Conservation (phyloP, 768 basidiomycete species). For the Tubosaeta brunneosetosa region DNA sequence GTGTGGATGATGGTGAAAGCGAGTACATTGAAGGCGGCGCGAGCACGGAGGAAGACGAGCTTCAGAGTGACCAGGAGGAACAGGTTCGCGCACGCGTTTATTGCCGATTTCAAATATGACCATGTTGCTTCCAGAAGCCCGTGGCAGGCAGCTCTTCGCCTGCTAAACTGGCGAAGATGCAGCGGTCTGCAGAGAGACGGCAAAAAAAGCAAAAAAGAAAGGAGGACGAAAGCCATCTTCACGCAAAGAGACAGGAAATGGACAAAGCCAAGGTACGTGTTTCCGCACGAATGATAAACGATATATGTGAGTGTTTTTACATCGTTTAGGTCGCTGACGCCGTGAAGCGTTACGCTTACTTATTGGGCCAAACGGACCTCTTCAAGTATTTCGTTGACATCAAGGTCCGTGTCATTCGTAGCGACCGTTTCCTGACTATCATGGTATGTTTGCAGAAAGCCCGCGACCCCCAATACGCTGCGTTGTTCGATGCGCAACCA, state of each 20-base stretch:
- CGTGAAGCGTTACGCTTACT: constrained; percentile 93
- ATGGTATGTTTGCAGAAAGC: constrained; percentile 50
- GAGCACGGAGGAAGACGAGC: constrained; percentile 57
- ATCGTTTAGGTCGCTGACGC: constrained; percentile 74
- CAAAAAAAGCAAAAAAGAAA: constrained; percentile 54
- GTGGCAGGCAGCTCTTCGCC: constrained; percentile 25
- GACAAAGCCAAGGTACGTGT: constrained; percentile 77
- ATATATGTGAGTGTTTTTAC: constrained; percentile 8
- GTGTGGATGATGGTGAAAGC: constrained; percentile 64
- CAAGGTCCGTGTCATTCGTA: constrained; percentile 51
- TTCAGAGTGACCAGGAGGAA: constrained; percentile 50
- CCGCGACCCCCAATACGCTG: constrained; percentile 90
- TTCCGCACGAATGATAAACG: not conserved
- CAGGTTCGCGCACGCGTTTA: constrained; percentile 18
- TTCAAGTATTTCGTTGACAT: constrained; percentile 99
- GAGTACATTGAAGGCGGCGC: constrained; percentile 59
- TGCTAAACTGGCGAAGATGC: constrained; percentile 32
- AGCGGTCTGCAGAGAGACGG: constrained; percentile 36
- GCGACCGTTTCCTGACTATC: not conserved
- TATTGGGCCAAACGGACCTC: constrained; percentile 96
- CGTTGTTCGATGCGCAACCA: constrained; percentile 80
- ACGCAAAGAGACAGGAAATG: constrained; percentile 73
- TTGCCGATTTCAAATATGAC: constrained; percentile 1
- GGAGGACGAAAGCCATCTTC: constrained; percentile 65
- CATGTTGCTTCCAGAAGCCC: constrained; percentile 11